A percentile compares a stretch with the other conserved stretches of the same genome.
These are phyloP conservation scores for Triadica sebifera DNA, from an alignment of 345 rosid species.

Conservation along the genomic window DNA sequence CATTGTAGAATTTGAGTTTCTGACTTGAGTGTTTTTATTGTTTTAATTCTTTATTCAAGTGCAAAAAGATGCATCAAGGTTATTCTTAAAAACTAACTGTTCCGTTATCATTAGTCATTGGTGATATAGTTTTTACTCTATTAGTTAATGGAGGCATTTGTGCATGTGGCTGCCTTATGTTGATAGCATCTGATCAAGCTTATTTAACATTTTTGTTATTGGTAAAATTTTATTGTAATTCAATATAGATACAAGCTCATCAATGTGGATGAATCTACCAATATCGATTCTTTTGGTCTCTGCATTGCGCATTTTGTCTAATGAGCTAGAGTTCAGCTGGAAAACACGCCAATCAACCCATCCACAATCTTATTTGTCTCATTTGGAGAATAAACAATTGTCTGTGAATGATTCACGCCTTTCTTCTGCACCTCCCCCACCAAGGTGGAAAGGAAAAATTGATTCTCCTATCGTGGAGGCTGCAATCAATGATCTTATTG, in stretches of 20 bases:
- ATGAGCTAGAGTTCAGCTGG: constrained; percentile 79
- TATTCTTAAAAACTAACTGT: not conserved
- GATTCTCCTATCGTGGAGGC: constrained; percentile 83
- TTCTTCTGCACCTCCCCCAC: constrained; percentile 45
- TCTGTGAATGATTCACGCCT: constrained; percentile 75
- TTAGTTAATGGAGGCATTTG: not conserved
- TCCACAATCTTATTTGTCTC: constrained; percentile 45
- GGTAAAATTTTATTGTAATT: not conserved
- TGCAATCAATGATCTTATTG: constrained; percentile 68
- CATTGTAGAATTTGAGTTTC: not conserved
- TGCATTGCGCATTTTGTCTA: constrained; percentile 47
- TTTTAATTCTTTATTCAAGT: not conserved
- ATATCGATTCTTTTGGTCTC: constrained; percentile 58
- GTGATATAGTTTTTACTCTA: not conserved
- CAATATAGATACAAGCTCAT: constrained; percentile 75
- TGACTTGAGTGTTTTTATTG: not conserved
- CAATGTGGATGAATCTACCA: constrained; percentile 95
- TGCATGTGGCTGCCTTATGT: not conserved
- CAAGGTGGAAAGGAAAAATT: constrained; percentile 78
- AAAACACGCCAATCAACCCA: constrained; percentile 32
- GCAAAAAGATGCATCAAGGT: not conserved
- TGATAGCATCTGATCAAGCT: not conserved
- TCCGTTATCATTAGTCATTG: not conserved
- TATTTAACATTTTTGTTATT: not conserved
- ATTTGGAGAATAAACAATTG: constrained; percentile 67